phyloP scores from a whole-genome alignment of 352 stramenopile genomes.

The Phytopythium helicoides region DNA sequence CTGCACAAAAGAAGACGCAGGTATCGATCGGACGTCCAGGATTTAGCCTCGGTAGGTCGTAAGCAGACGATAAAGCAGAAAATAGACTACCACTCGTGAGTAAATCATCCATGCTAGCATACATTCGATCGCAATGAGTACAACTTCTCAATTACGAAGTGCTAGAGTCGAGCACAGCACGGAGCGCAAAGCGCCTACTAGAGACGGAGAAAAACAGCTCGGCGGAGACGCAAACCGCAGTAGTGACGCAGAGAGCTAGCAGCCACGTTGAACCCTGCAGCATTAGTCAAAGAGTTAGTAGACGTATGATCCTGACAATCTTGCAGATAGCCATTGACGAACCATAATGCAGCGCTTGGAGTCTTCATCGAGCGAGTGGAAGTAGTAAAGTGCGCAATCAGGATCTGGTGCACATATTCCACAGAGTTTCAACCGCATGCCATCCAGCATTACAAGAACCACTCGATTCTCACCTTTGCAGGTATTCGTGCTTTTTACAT shows the following conservation, averaged over 20 bases:
- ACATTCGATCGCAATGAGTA: no score
- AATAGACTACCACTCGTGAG: background rate
- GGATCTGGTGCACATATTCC: slow-evolving; percentile 28
- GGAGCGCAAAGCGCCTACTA: slow-evolving; percentile 19
- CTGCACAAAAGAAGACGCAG: slow-evolving; percentile 67
- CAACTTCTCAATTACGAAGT: background rate
- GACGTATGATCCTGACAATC: background rate
- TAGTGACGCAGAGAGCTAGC: slow-evolving; percentile 25
- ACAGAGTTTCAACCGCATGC: background rate
- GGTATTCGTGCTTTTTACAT: slow-evolving; percentile 29
- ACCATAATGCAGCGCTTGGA: slow-evolving; percentile 58
- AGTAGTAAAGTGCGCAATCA: slow-evolving; percentile 61
- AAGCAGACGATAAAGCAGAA: slow-evolving; percentile 5
- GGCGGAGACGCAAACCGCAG: slow-evolving; percentile 30
- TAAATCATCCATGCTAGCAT: no score
- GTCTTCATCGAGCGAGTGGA: slow-evolving; percentile 41
- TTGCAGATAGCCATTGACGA: slow-evolving; percentile 16
- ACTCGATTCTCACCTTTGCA: slow-evolving; percentile 38
- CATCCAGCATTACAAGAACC: background rate
- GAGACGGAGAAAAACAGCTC: slow-evolving; percentile 42
- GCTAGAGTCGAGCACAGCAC: slow-evolving; percentile 6
- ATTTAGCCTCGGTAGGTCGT: slow-evolving; percentile 77
- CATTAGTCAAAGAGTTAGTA: background rate
- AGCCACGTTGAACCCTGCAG: slow-evolving; percentile 40
- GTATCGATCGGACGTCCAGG: slow-evolving; percentile 76